Base-by-base conservation (phyloP, 1,284 basidiomycete species). In the Quambalaria eucalypti region DNA sequence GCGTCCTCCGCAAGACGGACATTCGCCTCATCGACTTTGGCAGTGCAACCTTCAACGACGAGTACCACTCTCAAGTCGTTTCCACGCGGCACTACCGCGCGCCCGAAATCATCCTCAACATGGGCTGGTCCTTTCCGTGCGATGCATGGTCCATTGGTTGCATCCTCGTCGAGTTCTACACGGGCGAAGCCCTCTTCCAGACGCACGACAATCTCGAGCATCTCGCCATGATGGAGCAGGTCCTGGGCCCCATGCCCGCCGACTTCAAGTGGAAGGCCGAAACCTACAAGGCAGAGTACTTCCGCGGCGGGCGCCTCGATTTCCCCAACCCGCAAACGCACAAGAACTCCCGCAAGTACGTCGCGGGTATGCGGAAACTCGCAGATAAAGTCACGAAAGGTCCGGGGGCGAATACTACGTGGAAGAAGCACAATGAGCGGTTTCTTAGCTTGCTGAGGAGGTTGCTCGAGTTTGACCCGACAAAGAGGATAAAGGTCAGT, bases 161-260 rank as follows among this genome's bases (percentile, higher is more conserved):
- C 78, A 99, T 99, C 66, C 83, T 99, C 14, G 90, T 99, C 60
- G 95, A 99, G 77, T 97, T 99, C 76, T 95, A 86, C 78, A 99
- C 95, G 2, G 95, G 95, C 31, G 85, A 93, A 46, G 95, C 95
- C 3, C 81, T 98, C 29, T 99, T 97, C 80, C 95, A 98, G 77
- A 98, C 95, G 0, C 93, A 97, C 74, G 93, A 98, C 78, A 98
- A 98, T 76, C 82, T 98, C 10, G 95, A 98, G 55, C 95, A 99
- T 76, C 84, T 99, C 6, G 95, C 95, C 42, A 99, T 98, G 95
- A 99, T 99, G 95, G 92, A 98, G 77, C 85, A 88, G 65, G 95
- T 98, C 31, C 93, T 98, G 84, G 95, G 93, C 59, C 87, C 86
- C 77, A 92, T 98, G 85, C 90, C 92, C 0, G 84, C 86, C 46